These are phyloP conservation scores for Desmodesmus armatus DNA, from an alignment of 139 green algal species.

Conservation along the genomic window DNA sequence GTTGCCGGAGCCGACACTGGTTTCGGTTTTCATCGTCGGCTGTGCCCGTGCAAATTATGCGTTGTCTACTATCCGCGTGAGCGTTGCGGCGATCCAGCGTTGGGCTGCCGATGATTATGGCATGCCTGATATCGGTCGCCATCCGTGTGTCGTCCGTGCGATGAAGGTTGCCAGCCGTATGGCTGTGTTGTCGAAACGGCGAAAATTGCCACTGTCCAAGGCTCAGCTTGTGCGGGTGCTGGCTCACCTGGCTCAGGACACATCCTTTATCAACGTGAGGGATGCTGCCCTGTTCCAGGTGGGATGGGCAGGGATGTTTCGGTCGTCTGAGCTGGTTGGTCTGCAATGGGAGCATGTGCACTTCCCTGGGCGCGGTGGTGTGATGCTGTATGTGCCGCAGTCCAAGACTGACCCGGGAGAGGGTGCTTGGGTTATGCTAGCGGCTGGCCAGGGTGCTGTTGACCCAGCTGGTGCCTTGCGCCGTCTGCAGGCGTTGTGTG, in stretches of 20 bases:
- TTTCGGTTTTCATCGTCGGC: not conserved
- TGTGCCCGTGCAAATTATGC: not conserved
- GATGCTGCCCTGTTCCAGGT: conserved; percentile 1
- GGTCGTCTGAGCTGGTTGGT: conserved; percentile 4
- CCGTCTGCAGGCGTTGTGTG: not conserved
- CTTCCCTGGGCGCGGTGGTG: not conserved
- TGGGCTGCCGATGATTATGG: conserved; percentile 9
- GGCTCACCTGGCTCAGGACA: not conserved
- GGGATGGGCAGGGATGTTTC: conserved; percentile 26
- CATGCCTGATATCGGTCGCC: not conserved
- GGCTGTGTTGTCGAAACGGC: not conserved
- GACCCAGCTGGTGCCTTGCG: not conserved
- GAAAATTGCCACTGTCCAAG: not conserved
- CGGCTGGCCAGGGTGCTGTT: not conserved
- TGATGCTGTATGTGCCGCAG: conserved; percentile 30
- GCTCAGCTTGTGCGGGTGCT: not conserved
- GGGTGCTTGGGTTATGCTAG: conserved; percentile 15
- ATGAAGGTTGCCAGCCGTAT: too few relatives aligned
- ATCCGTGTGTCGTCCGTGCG: not conserved
- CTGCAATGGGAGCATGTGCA: conserved; percentile 17
- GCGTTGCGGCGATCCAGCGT: not conserved
- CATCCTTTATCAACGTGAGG: not conserved
- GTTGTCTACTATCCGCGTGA: not conserved
- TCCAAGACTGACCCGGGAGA: conserved; percentile 27
- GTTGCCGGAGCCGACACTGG: not conserved